Base-by-base conservation (phyloP, 164 flowering plant species). In the Kingdonia uniflora region DNA sequence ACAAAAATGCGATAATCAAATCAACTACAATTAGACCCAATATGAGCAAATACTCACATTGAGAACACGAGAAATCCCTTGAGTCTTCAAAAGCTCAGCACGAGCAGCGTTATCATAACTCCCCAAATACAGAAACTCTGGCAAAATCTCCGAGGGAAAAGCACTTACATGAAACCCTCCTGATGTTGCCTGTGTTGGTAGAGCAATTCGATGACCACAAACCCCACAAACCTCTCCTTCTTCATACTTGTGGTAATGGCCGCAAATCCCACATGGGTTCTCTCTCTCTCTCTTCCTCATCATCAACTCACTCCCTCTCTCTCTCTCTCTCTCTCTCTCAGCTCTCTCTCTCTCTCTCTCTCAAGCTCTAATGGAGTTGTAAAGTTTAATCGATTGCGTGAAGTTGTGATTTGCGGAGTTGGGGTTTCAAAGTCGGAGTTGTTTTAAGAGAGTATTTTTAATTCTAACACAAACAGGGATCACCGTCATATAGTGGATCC, bases 241-340 rank as follows among this genome's bases (percentile, higher is more conserved):
- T 56, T 87, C 96, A 59, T 82, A 85, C 66, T 91, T 85, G 84
- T 91, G 98, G 70, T 87, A 91, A 69, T 91, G 98, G 49, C 98
- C 96, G 64, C 97, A 91, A 52, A 91, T 76, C 54, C 75, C 86
- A 58, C 98, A 91, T 0, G 96, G 98, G 67, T 91, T 87, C 57
- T 87, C 98, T 53, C 98, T 75, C 74, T 85, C 98, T 67, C 98
- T 77, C 74, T 91, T 91, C 85, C 95, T 82, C 96, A 84, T 86
- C n/a, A n/a, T n/a, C n/a, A n/a, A n/a, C n/a, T n/a, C n/a, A n/a
- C n/a, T n/a, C n/a, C n/a, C n/a, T n/a, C n/a, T n/a, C n/a, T n/a
- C n/a, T n/a, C n/a, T n/a, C n/a, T n/a, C n/a, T n/a, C n/a, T n/a
- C n/a, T n/a, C n/a, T n/a, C n/a, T n/a, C n/a, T n/a, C n/a, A n/a